Base-by-base conservation (phyloP, 1,284 basidiomycete species). In the Microbotryum violaceum region DNA sequence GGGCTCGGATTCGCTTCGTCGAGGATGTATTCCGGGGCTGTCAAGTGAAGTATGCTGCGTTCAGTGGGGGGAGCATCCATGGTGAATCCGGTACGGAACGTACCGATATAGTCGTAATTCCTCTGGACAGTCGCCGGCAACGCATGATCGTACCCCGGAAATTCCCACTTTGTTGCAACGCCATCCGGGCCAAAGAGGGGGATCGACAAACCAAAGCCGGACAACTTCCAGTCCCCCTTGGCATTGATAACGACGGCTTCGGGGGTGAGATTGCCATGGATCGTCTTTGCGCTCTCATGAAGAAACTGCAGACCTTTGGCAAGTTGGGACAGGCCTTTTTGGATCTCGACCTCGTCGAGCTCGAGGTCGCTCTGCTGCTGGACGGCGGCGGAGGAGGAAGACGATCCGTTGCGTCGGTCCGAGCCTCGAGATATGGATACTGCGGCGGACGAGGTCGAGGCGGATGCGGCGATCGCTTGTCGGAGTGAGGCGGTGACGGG, bases 171-270 rank as follows among this genome's bases (percentile, higher is more conserved):
- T 1, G 89, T 85, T 0, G 85, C 79, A 6, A 82, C 79, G 1
- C 90, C 91, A n/a, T 88, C 85, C 1, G 85, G 77, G 37, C 81
- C 79, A 44, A 83, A 77, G 3, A 97, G 78, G 2, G 89, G 82
- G 20, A 93, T 91, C 0, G 90, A 91, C 56, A 93, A 79, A 6
- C 88, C 89, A 49, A 97, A 82, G 0, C 92, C 93, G 18, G 88
- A 86, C 54, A 99, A 82, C 78, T 97, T 99, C 94, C 94, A 99
- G 75, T 99, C 94, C 45, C 96, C 94, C 68, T 89, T 84, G 63
- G 83, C 82, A 72, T 96, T 97, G 72, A 97, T 86, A 18, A 96
- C 79, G 58, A 97, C 77, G 76, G 77, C 82, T 69, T 93, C 91
- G 1, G 88, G 86, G 29, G 83, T 86, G 21, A 99, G 77, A 72